phyloP scores from a whole-genome alignment of 805 yeast genomes.

The Wickerhamomyces chaumierensis region DNA sequence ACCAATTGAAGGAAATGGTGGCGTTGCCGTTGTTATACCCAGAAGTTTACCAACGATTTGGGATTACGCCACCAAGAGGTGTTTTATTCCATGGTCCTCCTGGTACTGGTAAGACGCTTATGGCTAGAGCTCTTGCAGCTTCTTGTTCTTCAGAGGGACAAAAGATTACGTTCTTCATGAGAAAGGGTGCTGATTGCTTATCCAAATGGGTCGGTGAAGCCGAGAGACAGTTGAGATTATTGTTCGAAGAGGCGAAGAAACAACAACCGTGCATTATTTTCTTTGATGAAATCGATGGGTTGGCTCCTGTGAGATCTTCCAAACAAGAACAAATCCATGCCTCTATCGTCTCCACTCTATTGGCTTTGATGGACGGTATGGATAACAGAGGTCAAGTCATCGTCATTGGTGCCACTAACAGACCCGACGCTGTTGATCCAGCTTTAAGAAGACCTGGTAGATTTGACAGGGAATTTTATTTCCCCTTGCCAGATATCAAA shows the following conservation, averaged over 20 bases:
- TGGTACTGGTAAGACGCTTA: slow-evolving; percentile 95
- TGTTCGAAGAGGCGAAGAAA: slow-evolving; percentile 92
- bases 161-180: slow-evolving; percentile 92
- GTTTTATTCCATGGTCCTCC: slow-evolving; percentile 98
- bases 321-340: slow-evolving; percentile 99
- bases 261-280: slow-evolving; percentile 94
- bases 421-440: slow-evolving; percentile 98
- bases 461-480: slow-evolving; percentile 92
- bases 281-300: slow-evolving; percentile 95
- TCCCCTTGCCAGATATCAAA: slow-evolving; percentile 77
- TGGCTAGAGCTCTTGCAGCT: slow-evolving; percentile 97
- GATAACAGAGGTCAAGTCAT: slow-evolving; percentile 97
- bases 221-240: slow-evolving; percentile 79
- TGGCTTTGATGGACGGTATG: slow-evolving; percentile 99
- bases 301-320: slow-evolving; percentile 95
- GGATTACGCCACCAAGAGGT: slow-evolving; percentile 93
- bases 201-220: slow-evolving; percentile 99
- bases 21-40: slow-evolving; percentile 88
- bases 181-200: slow-evolving; percentile 95
- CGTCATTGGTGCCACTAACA: slow-evolving; percentile 94
- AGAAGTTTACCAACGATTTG: slow-evolving; percentile 80
- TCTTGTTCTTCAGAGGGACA: slow-evolving; percentile 77
- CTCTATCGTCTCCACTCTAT: slow-evolving; percentile 85
- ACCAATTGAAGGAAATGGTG: slow-evolving; percentile 94
- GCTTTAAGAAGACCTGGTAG: slow-evolving; percentile 95